Conservation (phyloP, 2,329 filamentous ascomycete species). For the Epichloe sp. region DNA sequence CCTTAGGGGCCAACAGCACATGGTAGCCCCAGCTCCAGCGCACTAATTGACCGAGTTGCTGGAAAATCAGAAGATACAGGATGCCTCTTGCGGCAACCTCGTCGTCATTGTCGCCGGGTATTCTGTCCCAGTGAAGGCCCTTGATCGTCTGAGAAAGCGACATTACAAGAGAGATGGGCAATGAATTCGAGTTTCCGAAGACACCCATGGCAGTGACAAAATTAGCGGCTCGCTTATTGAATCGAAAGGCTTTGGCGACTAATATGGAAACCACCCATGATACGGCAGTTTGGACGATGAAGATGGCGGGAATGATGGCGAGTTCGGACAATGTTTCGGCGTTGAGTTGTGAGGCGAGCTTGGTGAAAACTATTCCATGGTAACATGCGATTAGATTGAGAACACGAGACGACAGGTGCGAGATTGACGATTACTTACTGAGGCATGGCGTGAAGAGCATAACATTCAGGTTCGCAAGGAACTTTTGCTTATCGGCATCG, state of each 20-base stretch:
- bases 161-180: constrained; percentile 90
- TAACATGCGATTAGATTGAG: background rate
- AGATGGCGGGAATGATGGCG: constrained; percentile 90
- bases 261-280: constrained; percentile 66
- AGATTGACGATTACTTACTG: constrained; percentile 41
- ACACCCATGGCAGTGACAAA: constrained; percentile 96
- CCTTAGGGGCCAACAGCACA: constrained; percentile 76
- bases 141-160: constrained; percentile 85
- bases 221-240: constrained; percentile 76
- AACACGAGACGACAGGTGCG: too few species aligned
- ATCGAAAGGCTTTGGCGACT: constrained; percentile 63
- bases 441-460: constrained; percentile 94
- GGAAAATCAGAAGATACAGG: constrained; percentile 90
- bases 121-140: constrained; percentile 84
- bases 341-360: constrained; percentile 86
- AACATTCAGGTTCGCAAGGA: constrained; percentile 91
- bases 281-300: constrained; percentile 72
- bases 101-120: constrained; percentile 87
- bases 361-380: constrained; percentile 65
- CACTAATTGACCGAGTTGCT: constrained; percentile 88
- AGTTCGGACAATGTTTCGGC: constrained; percentile 82
- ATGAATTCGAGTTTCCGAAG: constrained; percentile 95
- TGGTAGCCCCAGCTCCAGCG: constrained; percentile 99
- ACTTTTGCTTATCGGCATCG: constrained; percentile 90
- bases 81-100: constrained; percentile 91